These are phyloP conservation scores for Stropharia rugosoannulata DNA, from an alignment of 768 basidiomycete genomes.

Conservation along the genomic window DNA sequence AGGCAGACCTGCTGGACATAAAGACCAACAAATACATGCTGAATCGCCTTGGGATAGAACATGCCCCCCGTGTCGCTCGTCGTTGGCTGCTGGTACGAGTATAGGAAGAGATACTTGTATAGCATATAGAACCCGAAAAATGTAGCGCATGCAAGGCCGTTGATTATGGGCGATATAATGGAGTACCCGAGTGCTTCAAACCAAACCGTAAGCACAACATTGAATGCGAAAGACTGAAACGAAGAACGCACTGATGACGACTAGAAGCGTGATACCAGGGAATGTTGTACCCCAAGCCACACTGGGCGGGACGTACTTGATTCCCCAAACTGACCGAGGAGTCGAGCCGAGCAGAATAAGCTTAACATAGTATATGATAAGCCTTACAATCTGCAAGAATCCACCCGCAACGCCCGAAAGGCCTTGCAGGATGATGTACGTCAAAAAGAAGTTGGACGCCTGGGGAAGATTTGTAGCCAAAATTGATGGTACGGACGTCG, in stretches of 20 bases:
- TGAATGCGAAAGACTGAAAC: not conserved
- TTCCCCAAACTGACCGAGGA: conserved; percentile 78
- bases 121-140: conserved; percentile 84
- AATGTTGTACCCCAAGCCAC: conserved; percentile 80
- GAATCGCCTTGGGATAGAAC: conserved; percentile 94
- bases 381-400: conserved; percentile 73
- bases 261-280: conserved; percentile 71
- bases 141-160: conserved; percentile 78
- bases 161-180: conserved; percentile 91
- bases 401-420: conserved; percentile 77
- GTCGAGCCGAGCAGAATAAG: conserved; percentile 86
- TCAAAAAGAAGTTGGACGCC: conserved; percentile 90
- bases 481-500: conserved; percentile 62
- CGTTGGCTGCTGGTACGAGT: conserved; percentile 69
- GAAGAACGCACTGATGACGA: conserved; percentile 69
- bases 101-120: conserved; percentile 88
- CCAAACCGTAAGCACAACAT: not conserved
- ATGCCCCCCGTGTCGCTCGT: conserved; percentile 83
- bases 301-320: conserved; percentile 71
- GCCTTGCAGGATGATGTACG: conserved; percentile 81
- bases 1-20: conserved; percentile 90
- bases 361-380: conserved; percentile 90
- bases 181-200: conserved; percentile 70
- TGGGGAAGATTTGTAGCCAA: conserved; percentile 79
- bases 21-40: conserved; percentile 91